Percentiles rank a stretch among this genome's conserved stretches.
phyloP scores from a whole-genome alignment of 1,284 basidiomycete genomes.

The Heterobasidion parviporum region DNA sequence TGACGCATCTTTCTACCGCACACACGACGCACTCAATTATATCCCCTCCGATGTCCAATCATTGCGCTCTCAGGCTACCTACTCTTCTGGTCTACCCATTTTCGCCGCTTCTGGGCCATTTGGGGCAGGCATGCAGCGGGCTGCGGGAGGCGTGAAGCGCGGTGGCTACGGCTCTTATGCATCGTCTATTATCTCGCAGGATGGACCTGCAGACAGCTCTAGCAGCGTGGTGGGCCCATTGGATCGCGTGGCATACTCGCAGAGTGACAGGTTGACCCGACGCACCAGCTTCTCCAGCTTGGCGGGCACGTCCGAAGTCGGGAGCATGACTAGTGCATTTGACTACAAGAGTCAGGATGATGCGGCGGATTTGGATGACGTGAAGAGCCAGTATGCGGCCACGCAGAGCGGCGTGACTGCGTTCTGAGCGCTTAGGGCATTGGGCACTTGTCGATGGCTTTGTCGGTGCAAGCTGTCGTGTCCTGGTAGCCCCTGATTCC shows the following conservation, averaged over 20 bases:
- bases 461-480: background rate
- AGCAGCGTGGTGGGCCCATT: slow-evolving; percentile 47
- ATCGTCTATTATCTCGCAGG: slow-evolving; percentile 86
- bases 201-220: slow-evolving; percentile 58
- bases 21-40: slow-evolving; percentile 89
- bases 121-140: slow-evolving; percentile 52
- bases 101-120: slow-evolving; percentile 69
- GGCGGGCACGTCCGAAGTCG: slow-evolving; percentile 69
- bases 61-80: slow-evolving; percentile 88
- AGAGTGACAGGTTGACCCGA: slow-evolving; percentile 63
- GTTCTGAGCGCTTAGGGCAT: slow-evolving; percentile 35
- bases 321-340: slow-evolving; percentile 57
- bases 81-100: slow-evolving; percentile 83
- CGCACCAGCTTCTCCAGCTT: slow-evolving; percentile 71
- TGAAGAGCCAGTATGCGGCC: slow-evolving; percentile 77
- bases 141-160: slow-evolving; percentile 53
- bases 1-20: slow-evolving; percentile 91
- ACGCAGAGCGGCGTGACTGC: slow-evolving; percentile 79
- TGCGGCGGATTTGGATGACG: slow-evolving; percentile 65
- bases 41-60: slow-evolving; percentile 95
- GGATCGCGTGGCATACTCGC: slow-evolving; percentile 68
- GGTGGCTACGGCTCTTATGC: slow-evolving; percentile 81
- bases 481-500: too few species aligned
- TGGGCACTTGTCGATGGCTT: background rate
- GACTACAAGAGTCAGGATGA: slow-evolving; percentile 87